Evolutionary conservation across 2,329 filamentous ascomycete genomes (phyloP).

Genomic region (Ophiosphaerella herpotricha): DNA sequence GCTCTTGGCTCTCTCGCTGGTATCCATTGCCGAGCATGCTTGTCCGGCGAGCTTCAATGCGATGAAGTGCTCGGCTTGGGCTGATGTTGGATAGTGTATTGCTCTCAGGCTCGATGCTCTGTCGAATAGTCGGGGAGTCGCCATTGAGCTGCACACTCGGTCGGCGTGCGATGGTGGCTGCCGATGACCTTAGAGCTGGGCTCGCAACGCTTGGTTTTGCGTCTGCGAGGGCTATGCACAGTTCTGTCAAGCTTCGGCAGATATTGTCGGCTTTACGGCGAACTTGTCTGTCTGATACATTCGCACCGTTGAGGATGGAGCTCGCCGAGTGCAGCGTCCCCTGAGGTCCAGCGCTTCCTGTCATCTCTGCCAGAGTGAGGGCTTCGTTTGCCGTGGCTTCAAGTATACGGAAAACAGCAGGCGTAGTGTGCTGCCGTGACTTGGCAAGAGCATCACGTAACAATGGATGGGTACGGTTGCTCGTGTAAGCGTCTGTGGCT

Average conservation of each 20-base stretch:
- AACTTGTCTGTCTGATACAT: slow-evolving; percentile 77
- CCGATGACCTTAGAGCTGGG: slow-evolving; percentile 34
- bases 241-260: slow-evolving; percentile 88
- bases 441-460: slow-evolving; percentile 81
- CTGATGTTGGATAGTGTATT: slow-evolving; percentile 35
- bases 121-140: slow-evolving; percentile 37
- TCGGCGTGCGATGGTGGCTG: slow-evolving; percentile 32
- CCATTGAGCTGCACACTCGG: slow-evolving; percentile 44
- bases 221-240: slow-evolving; percentile 76
- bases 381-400: slow-evolving; percentile 84
- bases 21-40: slow-evolving; percentile 32
- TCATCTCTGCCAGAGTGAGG: slow-evolving; percentile 75
- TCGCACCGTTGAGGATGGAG: slow-evolving; percentile 64
- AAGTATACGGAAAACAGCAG: slow-evolving; percentile 76
- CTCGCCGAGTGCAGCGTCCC: slow-evolving; percentile 66
- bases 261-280: slow-evolving; percentile 90
- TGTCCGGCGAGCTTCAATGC: slow-evolving; percentile 52
- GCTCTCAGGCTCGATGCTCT: slow-evolving; percentile 44
- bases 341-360: slow-evolving; percentile 71
- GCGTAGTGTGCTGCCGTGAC: slow-evolving; percentile 69
- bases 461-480: slow-evolving; percentile 71
- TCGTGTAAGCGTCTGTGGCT: slow-evolving; percentile 49
- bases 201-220: slow-evolving; percentile 35
- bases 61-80: slow-evolving; percentile 46
- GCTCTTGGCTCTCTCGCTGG: slow-evolving; percentile 41